Conservation (phyloP, 2,329 filamentous ascomycete genomes). For the Talaromyces sp. region DNA sequence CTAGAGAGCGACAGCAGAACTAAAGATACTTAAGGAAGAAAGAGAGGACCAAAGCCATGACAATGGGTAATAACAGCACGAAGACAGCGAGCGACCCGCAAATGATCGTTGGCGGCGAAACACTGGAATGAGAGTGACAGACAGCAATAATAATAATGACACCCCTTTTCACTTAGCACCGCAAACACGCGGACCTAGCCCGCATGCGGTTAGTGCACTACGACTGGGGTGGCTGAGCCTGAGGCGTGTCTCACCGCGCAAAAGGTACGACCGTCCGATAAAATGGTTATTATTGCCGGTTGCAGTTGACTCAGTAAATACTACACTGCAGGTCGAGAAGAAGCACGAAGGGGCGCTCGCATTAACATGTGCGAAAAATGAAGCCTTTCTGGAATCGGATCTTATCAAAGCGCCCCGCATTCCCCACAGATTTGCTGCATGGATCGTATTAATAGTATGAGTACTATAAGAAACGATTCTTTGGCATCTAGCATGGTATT, state of each 20-base stretch:
- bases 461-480: neutral
- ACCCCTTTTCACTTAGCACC: neutral
- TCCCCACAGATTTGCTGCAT: neutral
- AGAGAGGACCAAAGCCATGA: neutral
- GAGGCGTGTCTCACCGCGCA: neutral
- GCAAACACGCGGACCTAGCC: neutral
- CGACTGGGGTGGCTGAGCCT: neutral
- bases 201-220: neutral
- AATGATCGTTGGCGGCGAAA: neutral
- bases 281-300: too few relatives aligned
- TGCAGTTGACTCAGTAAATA: too few relatives aligned
- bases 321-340: neutral
- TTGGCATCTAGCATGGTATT: neutral
- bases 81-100: neutral
- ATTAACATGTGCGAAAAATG: neutral
- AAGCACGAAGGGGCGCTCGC: neutral
- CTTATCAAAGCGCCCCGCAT: neutral
- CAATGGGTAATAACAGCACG: neutral
- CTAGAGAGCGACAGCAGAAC: neutral
- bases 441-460: neutral
- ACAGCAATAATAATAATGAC: neutral
- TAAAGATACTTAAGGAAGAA: neutral
- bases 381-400: neutral
- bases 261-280: neutral
- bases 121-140: neutral